Evolutionary conservation across 495 filamentous ascomycete genomes (phyloP).

Genomic region (Aspergillus saccharolyticus): DNA sequence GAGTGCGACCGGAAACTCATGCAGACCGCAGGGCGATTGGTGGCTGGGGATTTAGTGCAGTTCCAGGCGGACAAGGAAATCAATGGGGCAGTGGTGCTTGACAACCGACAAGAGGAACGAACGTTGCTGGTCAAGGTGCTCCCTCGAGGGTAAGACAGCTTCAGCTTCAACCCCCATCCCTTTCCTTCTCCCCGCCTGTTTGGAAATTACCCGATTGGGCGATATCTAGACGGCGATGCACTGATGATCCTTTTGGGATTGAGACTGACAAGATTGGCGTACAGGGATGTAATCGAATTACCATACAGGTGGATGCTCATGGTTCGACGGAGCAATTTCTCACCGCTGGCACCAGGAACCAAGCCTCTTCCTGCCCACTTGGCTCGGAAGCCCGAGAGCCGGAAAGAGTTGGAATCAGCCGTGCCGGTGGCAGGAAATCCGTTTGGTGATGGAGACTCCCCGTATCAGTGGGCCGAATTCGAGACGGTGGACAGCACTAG

Average conservation of each 20-base stretch:
- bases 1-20: slow-evolving; percentile 54
- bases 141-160: slow-evolving; percentile 72
- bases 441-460: slow-evolving; percentile 52
- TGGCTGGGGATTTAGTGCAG: slow-evolving; percentile 75
- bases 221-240: neutral
- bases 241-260: slow-evolving; percentile 6
- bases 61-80: slow-evolving; percentile 86
- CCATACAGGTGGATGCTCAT: slow-evolving; percentile 53
- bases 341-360: slow-evolving; percentile 49
- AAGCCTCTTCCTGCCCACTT: slow-evolving; percentile 56
- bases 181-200: slow-evolving; percentile 12
- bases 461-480: slow-evolving; percentile 79
- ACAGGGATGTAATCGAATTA: slow-evolving; percentile 49
- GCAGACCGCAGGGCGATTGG: slow-evolving; percentile 61
- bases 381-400: slow-evolving; percentile 42
- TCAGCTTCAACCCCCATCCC: no score
- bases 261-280: neutral
- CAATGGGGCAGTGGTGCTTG: slow-evolving; percentile 82
- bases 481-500: slow-evolving; percentile 48
- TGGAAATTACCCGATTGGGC: slow-evolving; percentile 11
- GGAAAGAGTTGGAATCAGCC: slow-evolving; percentile 44
- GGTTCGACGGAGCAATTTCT: slow-evolving; percentile 48
- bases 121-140: slow-evolving; percentile 76
- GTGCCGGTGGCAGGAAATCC: slow-evolving; percentile 52
- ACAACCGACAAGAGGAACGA: slow-evolving; percentile 65